Evolutionary conservation across 169 alveolate genomes (phyloP).

Genomic region (Eimeria nieschulzi): DNA sequence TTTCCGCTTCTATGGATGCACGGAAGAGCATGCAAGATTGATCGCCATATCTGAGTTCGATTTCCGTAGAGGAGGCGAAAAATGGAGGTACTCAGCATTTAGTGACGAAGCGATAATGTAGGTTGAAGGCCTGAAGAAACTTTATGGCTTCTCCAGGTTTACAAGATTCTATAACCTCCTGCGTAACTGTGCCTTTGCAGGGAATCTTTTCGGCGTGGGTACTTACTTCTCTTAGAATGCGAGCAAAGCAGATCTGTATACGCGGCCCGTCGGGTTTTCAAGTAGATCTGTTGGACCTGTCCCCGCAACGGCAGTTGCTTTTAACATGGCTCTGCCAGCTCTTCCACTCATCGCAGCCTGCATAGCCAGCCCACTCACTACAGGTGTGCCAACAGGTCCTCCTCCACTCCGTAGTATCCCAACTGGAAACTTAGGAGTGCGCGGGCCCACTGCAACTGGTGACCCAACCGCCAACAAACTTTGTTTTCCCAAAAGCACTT

Average conservation of each 20-base stretch:
- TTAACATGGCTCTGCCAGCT: conserved; percentile 30
- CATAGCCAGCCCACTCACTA: neutral
- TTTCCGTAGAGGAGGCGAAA: conserved; percentile 75
- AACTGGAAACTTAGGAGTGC: conserved; percentile 1
- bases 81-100: conserved; percentile 60
- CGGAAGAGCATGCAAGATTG: conserved; percentile 59
- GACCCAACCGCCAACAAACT: neutral
- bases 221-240: conserved; percentile 72
- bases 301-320: conserved; percentile 31
- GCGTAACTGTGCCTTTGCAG: neutral
- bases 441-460: neutral
- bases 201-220: conserved; percentile 73
- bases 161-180: no score
- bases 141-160: no score
- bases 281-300: conserved; percentile 10
- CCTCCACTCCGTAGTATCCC: conserved; percentile 18
- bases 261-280: conserved; percentile 49
- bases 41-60: conserved; percentile 72
- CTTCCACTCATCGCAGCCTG: conserved; percentile 24
- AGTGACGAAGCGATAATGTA: no score
- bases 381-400: conserved; percentile 5
- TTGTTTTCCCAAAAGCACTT: conserved; percentile 24
- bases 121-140: no score
- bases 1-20: conserved; percentile 76
- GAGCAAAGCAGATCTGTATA: conserved; percentile 75